Conservation (phyloP, 73 alveolate genomes). For the Breviolum minutum region DNA sequence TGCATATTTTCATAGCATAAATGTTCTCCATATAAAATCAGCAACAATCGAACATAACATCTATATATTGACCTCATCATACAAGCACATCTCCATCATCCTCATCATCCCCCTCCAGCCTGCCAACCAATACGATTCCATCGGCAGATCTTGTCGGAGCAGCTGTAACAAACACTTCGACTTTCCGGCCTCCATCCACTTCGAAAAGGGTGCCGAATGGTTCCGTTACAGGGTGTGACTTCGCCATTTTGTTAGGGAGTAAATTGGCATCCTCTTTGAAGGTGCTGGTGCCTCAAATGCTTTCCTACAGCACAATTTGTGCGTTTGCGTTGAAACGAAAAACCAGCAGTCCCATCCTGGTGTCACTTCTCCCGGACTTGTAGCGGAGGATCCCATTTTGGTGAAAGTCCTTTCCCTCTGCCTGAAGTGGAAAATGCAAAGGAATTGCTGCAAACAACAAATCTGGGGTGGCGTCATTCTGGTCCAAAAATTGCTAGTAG, state of each 20-base stretch:
- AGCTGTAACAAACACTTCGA: conserved; percentile 76
- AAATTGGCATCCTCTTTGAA: too few species aligned
- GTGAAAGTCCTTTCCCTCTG: conserved; percentile 57
- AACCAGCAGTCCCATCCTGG: conserved; percentile 6
- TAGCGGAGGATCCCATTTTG: conserved; percentile 61
- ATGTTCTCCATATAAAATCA: too few species aligned
- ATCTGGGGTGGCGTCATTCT: neutral
- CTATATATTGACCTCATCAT: too few species aligned
- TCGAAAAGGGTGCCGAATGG: too few species aligned
- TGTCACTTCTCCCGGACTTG: conserved; percentile 91
- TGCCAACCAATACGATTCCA: conserved; percentile 91
- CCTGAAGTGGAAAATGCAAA: conserved; percentile 24
- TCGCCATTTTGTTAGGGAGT: too few species aligned
- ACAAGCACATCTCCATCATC: too few species aligned
- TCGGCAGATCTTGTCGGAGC: conserved; percentile 91
- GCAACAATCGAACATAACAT: too few species aligned
- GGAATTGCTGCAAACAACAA: neutral
- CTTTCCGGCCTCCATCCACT: conserved; percentile 67
- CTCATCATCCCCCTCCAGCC: neutral
- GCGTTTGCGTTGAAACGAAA: neutral
- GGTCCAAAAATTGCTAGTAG: neutral
- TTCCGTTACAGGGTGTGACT: too few species aligned
- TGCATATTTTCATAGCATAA: too few species aligned
- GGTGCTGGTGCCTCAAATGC: neutral
- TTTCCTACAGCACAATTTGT: neutral